Conservation (phyloP, 129 eudicot species). For the Lactuca saligna region DNA sequence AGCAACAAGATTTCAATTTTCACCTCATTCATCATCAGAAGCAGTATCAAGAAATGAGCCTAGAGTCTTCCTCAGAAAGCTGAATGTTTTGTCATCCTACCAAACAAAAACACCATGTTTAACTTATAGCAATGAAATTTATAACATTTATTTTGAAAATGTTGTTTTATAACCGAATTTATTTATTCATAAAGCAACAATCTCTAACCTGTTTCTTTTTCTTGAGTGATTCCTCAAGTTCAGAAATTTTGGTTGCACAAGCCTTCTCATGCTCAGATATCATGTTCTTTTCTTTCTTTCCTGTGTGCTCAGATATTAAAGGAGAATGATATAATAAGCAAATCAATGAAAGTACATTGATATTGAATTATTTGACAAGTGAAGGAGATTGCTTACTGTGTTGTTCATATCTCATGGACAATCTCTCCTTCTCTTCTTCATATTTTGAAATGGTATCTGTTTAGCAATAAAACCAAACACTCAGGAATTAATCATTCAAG, state of each 20-base stretch:
- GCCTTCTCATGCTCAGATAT: constrained; percentile 75
- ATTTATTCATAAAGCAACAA: neutral
- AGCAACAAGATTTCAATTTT: constrained; percentile 17
- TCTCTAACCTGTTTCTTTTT: constrained; percentile 80
- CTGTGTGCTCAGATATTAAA: constrained; percentile 29
- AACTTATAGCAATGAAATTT: neutral
- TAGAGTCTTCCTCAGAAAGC: constrained; percentile 73
- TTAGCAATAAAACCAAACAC: constrained; percentile 17
- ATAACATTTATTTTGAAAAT: no score
- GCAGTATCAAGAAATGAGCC: constrained; percentile 80
- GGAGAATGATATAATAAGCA: neutral
- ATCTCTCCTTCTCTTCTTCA: constrained; percentile 85
- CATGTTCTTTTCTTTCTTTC: constrained; percentile 89
- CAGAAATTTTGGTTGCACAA: constrained; percentile 58
- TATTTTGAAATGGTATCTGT: constrained; percentile 73
- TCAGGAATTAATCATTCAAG: neutral
- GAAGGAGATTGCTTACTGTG: constrained; percentile 57
- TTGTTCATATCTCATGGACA: constrained; percentile 78
- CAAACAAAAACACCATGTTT: constrained; percentile 15
- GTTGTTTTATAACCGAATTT: no score
- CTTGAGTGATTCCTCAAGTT: constrained; percentile 82
- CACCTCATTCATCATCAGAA: constrained; percentile 75
- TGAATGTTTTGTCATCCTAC: constrained; percentile 90
- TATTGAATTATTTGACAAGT: neutral
- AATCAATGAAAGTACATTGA: neutral